phyloP scores from a whole-genome alignment of 805 yeast species.

The Ogataea trehaloabstinens region DNA sequence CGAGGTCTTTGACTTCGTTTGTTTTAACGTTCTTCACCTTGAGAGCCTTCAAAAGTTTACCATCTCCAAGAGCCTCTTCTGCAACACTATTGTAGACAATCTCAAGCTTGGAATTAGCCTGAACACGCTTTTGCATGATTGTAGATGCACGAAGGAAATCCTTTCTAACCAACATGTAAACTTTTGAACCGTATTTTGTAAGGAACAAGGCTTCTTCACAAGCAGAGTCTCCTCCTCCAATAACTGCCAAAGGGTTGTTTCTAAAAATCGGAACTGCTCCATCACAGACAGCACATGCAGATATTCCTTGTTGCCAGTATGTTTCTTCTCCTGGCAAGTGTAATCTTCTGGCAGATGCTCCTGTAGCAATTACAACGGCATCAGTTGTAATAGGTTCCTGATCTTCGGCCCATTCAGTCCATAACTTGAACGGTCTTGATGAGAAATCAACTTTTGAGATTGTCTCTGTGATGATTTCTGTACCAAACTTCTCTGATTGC shows the following conservation, averaged over 20 bases:
- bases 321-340: conserved; percentile 93
- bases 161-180: conserved; percentile 88
- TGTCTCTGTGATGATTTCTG: conserved; percentile 93
- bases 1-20: conserved; percentile 63
- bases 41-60: conserved; percentile 69
- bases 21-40: conserved; percentile 70
- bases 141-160: conserved; percentile 92
- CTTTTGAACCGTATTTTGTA: conserved; percentile 97
- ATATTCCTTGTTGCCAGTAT: conserved; percentile 99
- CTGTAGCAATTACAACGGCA: conserved; percentile 91
- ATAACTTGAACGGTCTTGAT: conserved; percentile 87
- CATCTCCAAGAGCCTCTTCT: conserved; percentile 90
- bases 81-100: conserved; percentile 84
- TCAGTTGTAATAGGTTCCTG: conserved; percentile 89
- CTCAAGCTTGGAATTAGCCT: conserved; percentile 83
- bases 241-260: conserved; percentile 94
- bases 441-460: conserved; percentile 88
- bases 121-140: conserved; percentile 94
- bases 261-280: conserved; percentile 99
- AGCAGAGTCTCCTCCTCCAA: conserved; percentile 99
- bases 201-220: conserved; percentile 98
- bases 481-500: conserved; percentile 86
- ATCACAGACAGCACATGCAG: conserved; percentile 99
- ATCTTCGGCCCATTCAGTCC: conserved; percentile 96
- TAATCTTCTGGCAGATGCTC: conserved; percentile 97